Evolutionary conservation across 2,329 filamentous ascomycete genomes (phyloP).

Genomic region (Juglanconis sp.): DNA sequence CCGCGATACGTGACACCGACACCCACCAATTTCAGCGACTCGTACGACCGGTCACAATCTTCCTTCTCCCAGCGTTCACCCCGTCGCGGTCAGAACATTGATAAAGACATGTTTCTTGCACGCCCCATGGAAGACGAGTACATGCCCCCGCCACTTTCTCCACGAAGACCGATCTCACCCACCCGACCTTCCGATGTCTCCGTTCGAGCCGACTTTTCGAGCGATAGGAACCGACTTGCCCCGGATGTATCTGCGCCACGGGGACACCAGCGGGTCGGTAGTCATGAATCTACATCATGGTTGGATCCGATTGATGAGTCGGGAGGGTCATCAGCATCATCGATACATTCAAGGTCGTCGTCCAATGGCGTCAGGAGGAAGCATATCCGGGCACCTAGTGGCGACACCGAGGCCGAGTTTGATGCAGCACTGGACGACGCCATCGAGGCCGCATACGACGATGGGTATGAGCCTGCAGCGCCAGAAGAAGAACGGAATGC

Average conservation of each 20-base stretch:
- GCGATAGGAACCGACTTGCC: conserved; percentile 24
- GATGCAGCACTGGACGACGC: conserved; percentile 92
- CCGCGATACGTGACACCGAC: conserved; percentile 25
- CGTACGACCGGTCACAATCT: conserved; percentile 43
- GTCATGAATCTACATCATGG: conserved; percentile 84
- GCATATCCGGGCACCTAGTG: conserved; percentile 65
- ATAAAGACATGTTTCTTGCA: conserved; percentile 38
- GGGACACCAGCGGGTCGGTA: conserved; percentile 56
- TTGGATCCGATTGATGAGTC: conserved; percentile 93
- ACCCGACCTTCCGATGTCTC: conserved; percentile 28
- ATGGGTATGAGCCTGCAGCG: conserved; percentile 74
- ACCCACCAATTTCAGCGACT: conserved; percentile 28
- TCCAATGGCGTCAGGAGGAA: conserved; percentile 66
- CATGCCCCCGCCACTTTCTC: conserved; percentile 70
- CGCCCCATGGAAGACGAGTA: conserved; percentile 54
- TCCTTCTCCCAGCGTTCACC: conserved; percentile 50
- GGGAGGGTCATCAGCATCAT: conserved; percentile 73
- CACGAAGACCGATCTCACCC: conserved; percentile 55
- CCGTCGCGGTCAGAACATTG: conserved; percentile 30
- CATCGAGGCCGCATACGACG: conserved; percentile 93
- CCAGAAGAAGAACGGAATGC: conserved; percentile 32
- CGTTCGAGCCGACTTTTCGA: conserved; percentile 35
- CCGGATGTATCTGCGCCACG: conserved; percentile 19
- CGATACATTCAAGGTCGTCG: conserved; percentile 75
- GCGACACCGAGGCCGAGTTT: conserved; percentile 82